Base-by-base conservation (phyloP, 2,329 filamentous ascomycete species). In the Talaromyces amestolkiae region DNA sequence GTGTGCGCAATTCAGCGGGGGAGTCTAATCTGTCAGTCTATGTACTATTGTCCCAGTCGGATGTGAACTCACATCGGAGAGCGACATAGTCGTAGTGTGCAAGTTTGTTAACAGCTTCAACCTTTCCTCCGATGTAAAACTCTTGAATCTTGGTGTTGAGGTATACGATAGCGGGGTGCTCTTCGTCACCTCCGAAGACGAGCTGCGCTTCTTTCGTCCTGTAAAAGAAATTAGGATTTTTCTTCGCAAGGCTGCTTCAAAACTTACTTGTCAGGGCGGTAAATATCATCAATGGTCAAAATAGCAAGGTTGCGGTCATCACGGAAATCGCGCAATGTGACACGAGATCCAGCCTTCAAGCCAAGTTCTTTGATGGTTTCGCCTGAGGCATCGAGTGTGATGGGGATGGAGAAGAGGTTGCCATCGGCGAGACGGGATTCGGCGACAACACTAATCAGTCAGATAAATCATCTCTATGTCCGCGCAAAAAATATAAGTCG, bases 31-130 rank as follows among this genome's bases (percentile, higher is more conserved):
- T 60, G 33, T 70, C 66, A 74, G 70, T 37, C 53, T 56, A 63
- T 17, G 4, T 39, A 8, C 37, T 37, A 47, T 62, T 39, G 3
- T 31, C 11, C 33, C 1, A 8, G 13, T 24, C 31, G 49, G 13
- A n/a, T 31, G 22, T 33, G 35, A 61, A 79, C 89, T 80, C 85
- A 92, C 91, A 98, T 84, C 95, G 89, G 66, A 98, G 87, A 75
- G 91, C 95, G 72, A 98, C 92, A 83, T 98, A 98, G 84, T 99
- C 95, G 84, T 99, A 99, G 86, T 99, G 95, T 83, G 96, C 93
- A 68, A 97, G 86, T 72, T 92, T 91, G 86, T 94, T 94, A 78
- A 99, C 89, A 68, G 95, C 95, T 78, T 98, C 92, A 70, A 99
- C 83, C 87, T 96, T 97, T 78, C 95, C 95, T 77, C 95, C 95